Evolutionary conservation across 2,329 filamentous ascomycete genomes (phyloP), one percentile per base, ranked within the genome.

Genomic region (Aspergillus sp.): DNA sequence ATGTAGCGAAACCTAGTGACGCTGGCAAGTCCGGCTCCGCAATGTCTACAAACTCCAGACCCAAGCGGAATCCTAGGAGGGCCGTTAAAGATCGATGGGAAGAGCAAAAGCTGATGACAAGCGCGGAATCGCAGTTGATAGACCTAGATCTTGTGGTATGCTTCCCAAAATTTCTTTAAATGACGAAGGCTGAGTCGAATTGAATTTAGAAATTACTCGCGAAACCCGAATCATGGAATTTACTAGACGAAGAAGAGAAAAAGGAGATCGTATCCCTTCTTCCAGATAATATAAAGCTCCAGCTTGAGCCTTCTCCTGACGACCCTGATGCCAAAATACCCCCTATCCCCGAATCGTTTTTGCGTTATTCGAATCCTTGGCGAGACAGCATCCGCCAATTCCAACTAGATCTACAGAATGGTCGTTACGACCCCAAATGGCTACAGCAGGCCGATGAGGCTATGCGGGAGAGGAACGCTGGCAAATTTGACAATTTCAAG

Each of bases 401-500:
- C 56, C 73, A 81, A 55, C 58, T 72, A 4, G 78, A 84, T 50
- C 66, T 84, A 1, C 60, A 60, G 19, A 66, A 72, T 27, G 82
- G 82, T 2, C 72, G 71, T 39, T 75, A 81, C 50, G 73, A 75
- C n/a, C 74, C 75, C 7, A 69, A 70, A 40, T 85, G 80, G 80
- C 68, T 77, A 45, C 65, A 64, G 2, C 67, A 79, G 44, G 81
- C 81, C 10, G 64, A 70, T 30, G 60, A 70, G 50, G 81, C 82
- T 2, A 72, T 74, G 40, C 55, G 70, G 40, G 69, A 76, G 47
- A 70, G 81, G 8, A 68, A 67, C 1, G 63, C 66, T 0, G 82
- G 82, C 1, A 68, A 70, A 6, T 85, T 77, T 48, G 79, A 85
- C 51, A 64, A 65, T 5, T 79, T 74, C 63, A 76, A 81, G 58